These are phyloP conservation scores for Vaccinium myrtillus DNA, from an alignment of 148 eudicot species.

Conservation along the genomic window DNA sequence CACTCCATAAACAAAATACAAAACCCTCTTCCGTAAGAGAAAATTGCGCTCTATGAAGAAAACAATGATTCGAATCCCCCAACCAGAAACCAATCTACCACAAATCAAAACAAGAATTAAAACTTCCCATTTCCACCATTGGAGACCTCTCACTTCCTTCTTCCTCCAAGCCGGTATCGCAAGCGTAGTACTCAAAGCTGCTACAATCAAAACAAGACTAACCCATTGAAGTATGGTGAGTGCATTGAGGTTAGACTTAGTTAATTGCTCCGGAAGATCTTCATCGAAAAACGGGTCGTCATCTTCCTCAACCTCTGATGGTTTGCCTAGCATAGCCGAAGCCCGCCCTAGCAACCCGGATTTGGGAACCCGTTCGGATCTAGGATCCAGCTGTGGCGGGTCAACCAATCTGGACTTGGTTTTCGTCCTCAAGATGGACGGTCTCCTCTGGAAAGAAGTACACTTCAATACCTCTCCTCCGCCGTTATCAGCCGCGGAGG, in stretches of 20 bases:
- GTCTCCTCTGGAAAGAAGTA: constrained; percentile 43
- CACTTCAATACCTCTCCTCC: constrained; percentile 51
- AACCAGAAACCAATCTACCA: constrained; percentile 82
- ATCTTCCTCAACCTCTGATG: constrained; percentile 60
- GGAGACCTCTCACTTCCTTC: constrained; percentile 37
- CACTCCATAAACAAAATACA: constrained; percentile 82
- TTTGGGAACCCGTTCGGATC: constrained; percentile 15
- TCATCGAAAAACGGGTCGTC: constrained; percentile 68
- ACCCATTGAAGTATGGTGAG: constrained; percentile 63
- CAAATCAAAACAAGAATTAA: constrained; percentile 70
- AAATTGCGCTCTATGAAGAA: constrained; percentile 82
- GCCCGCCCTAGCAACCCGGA: constrained; percentile 31
- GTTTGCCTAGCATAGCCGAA: constrained; percentile 22
- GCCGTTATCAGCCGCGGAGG: neutral
- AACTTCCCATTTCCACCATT: constrained; percentile 88
- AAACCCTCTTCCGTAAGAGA: constrained; percentile 54
- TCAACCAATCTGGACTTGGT: constrained; percentile 57
- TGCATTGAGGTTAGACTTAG: constrained; percentile 30
- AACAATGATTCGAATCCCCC: constrained; percentile 65
- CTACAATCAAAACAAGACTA: constrained; percentile 49
- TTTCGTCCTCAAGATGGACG: constrained; percentile 39
- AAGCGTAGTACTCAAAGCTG: constrained; percentile 45
- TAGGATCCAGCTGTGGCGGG: constrained; percentile 29
- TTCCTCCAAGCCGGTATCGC: constrained; percentile 30
- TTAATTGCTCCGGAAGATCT: constrained; percentile 64